phyloP scores from a whole-genome alignment of 805 yeast species.

The Aciculoconidium aculeatum region DNA sequence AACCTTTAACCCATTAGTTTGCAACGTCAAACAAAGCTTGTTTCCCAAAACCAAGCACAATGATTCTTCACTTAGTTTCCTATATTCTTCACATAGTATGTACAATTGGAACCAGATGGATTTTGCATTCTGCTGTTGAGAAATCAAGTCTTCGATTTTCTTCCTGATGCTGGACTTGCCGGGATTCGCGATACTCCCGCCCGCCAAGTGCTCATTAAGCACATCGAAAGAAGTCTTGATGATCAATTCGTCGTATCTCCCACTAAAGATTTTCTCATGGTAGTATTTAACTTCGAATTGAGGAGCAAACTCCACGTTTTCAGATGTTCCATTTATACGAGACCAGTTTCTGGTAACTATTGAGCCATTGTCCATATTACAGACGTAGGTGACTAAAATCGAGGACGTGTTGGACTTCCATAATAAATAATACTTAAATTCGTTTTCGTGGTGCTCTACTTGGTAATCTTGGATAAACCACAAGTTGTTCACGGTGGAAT shows the following conservation, averaged over 20 bases:
- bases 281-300: constrained; percentile 33
- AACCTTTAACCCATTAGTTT: constrained; percentile 29
- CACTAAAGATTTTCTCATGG: constrained; percentile 42
- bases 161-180: no score
- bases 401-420: constrained; percentile 64
- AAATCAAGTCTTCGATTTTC: no score
- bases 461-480: constrained; percentile 44
- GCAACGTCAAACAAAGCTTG: constrained; percentile 16
- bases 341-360: constrained; percentile 12
- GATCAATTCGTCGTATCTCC: constrained; percentile 42
- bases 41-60: constrained; percentile 27
- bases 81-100: constrained; percentile 66
- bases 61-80: constrained; percentile 54
- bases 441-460: neutral
- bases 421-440: constrained; percentile 28
- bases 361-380: constrained; percentile 12
- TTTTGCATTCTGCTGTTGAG: constrained; percentile 21
- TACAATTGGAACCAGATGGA: constrained; percentile 66
- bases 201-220: constrained; percentile 37
- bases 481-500: constrained; percentile 9
- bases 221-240: constrained; percentile 49
- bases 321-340: constrained; percentile 8
- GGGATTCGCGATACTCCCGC: no score
- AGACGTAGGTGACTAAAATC: constrained; percentile 11
- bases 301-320: constrained; percentile 17